These are phyloP conservation scores for Desmodesmus armatus DNA, from an alignment of 139 green algal species.

Conservation along the genomic window DNA sequence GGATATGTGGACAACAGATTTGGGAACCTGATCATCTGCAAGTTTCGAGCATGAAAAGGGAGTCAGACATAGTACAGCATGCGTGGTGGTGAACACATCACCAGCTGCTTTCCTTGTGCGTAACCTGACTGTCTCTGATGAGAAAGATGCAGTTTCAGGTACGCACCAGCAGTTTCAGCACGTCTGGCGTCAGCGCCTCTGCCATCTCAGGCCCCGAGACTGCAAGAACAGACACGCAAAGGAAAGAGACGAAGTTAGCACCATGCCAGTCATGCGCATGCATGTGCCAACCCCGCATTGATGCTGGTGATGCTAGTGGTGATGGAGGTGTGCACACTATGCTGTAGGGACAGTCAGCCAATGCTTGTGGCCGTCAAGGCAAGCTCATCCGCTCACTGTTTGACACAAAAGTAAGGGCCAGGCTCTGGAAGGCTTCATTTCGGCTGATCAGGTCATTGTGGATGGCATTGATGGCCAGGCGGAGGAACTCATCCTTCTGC, in stretches of 20 bases:
- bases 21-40: too few relatives aligned
- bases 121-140: too few relatives aligned
- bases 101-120: too few relatives aligned
- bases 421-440: conserved; percentile 96
- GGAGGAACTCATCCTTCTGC: conserved; percentile 97
- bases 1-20: too few relatives aligned
- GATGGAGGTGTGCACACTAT: background rate
- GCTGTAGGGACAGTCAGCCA: background rate
- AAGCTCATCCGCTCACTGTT: conserved; percentile 89
- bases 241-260: too few relatives aligned
- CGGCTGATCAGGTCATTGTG: conserved; percentile 92
- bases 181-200: conserved; percentile 90
- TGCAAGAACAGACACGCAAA: too few relatives aligned
- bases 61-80: too few relatives aligned
- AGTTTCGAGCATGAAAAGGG: too few relatives aligned
- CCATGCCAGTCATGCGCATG: too few relatives aligned
- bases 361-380: background rate
- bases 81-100: too few relatives aligned
- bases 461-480: conserved; percentile 97
- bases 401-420: conserved; percentile 92
- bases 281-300: too few relatives aligned
- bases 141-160: too few relatives aligned
- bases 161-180: conserved; percentile 90
- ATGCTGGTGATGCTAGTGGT: background rate
- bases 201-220: conserved; percentile 97